Percentiles rank a stretch among this genome's conserved stretches.
Evolutionary conservation across 345 rosid species (phyloP).

Genomic region (Reutealis trisperma): DNA sequence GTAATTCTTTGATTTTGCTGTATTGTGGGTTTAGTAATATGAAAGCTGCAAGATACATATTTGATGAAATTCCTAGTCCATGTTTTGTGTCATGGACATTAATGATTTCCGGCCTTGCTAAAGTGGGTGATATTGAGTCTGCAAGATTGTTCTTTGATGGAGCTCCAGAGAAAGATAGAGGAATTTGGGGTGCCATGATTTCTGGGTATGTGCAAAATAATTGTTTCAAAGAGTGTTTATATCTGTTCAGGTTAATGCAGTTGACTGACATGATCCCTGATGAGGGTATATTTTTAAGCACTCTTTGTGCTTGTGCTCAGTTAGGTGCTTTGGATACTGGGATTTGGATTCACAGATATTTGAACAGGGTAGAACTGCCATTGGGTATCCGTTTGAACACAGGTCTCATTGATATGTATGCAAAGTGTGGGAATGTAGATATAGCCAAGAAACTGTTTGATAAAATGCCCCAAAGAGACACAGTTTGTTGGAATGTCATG

Average conservation of each 20-base stretch:
- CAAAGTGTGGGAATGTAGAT: slow-evolving; percentile 38
- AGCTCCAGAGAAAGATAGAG: slow-evolving; percentile 21
- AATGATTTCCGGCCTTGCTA: slow-evolving; percentile 51
- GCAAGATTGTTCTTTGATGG: slow-evolving; percentile 34
- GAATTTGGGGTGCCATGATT: slow-evolving; percentile 33
- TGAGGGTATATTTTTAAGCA: slow-evolving; percentile 37
- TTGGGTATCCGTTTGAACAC: slow-evolving; percentile 28
- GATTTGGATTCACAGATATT: slow-evolving; percentile 40
- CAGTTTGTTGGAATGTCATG: slow-evolving; percentile 44
- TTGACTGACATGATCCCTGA: slow-evolving; percentile 26
- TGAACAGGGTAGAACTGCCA: slow-evolving; percentile 17
- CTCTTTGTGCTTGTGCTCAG: slow-evolving; percentile 40
- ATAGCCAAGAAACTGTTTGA: slow-evolving; percentile 37
- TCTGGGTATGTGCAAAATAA: slow-evolving; percentile 37
- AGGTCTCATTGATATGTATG: slow-evolving; percentile 42
- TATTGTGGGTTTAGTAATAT: slow-evolving; percentile 33
- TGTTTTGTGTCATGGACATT: slow-evolving; percentile 50
- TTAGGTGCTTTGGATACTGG: slow-evolving; percentile 42
- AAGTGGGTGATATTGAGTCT: slow-evolving; percentile 40
- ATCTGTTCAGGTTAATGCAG: slow-evolving; percentile 42
- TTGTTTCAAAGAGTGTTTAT: slow-evolving; percentile 52
- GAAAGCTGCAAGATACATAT: slow-evolving; percentile 35
- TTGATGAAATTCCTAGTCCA: slow-evolving; percentile 38
- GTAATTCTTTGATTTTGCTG: slow-evolving; percentile 43
- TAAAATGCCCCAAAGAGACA: slow-evolving; percentile 32